Percentiles rank a stretch among this genome's conserved stretches.
Evolutionary conservation across 2,329 filamentous ascomycete species (phyloP).

Genomic region (Rutstroemia sp.): DNA sequence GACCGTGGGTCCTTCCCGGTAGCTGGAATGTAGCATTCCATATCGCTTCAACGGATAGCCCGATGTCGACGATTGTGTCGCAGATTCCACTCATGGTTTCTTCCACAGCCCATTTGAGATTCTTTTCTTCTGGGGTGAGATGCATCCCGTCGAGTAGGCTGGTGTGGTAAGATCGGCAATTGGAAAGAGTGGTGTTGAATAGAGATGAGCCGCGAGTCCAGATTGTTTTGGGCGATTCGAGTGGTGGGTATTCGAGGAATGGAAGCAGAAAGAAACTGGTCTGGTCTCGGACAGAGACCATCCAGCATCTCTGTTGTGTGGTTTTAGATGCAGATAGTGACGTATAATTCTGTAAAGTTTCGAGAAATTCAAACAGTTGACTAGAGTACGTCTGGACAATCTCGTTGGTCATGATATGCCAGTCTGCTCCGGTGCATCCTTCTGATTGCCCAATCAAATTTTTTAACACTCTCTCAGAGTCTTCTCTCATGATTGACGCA

Average conservation of each 20-base stretch:
- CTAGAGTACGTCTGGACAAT: slow-evolving; percentile 35
- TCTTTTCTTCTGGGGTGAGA: slow-evolving; percentile 31
- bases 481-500: slow-evolving; percentile 30
- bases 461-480: slow-evolving; percentile 29
- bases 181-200: slow-evolving; percentile 33
- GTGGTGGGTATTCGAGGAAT: slow-evolving; percentile 38
- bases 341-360: slow-evolving; percentile 19
- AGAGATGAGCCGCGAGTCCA: slow-evolving; percentile 31
- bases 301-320: slow-evolving; percentile 27
- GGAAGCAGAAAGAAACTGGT: slow-evolving; percentile 38
- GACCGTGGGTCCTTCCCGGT: neutral
- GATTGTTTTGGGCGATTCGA: slow-evolving; percentile 12
- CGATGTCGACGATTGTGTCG: slow-evolving; percentile 34
- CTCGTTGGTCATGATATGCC: slow-evolving; percentile 35
- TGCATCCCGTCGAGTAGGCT: slow-evolving; percentile 27
- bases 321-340: slow-evolving; percentile 20
- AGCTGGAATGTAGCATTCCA: slow-evolving; percentile 28
- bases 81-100: slow-evolving; percentile 37
- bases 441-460: slow-evolving; percentile 18
- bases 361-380: slow-evolving; percentile 30
- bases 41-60: slow-evolving; percentile 34
- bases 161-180: slow-evolving; percentile 37
- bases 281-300: slow-evolving; percentile 30
- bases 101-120: slow-evolving; percentile 34
- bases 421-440: slow-evolving; percentile 37